Evolutionary conservation across 441 rosid species (phyloP), one percentile per base, ranked within the genome.

Genomic region (Eugenia klotzschiana): DNA sequence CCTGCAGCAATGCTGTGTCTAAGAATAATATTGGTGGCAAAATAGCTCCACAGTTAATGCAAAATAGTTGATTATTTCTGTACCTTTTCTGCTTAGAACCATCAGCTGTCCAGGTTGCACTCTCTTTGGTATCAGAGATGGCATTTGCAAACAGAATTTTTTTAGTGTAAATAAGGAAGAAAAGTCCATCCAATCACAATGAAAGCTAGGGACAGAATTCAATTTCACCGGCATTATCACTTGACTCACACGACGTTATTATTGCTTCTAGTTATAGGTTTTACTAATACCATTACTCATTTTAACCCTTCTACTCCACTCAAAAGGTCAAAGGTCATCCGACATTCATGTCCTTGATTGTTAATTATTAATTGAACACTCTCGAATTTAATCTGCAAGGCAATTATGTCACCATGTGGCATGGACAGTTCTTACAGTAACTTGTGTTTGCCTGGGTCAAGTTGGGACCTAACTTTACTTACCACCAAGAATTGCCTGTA

Each of bases 401-500:
- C 83, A 40, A 46, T 12, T 20, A 12, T 26, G 69, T 25, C 29
- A 33, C 33, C 26, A 52, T 23, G 27, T 81, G 51, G 18, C 40
- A 58, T 85, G 81, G 84, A 81, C 57, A 80, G 80, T 79, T 37
- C 87, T 89, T 90, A 96, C 98, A 80, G 94, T 89, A 73, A 94
- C 88, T 88, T 90, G 90, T 56, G 81, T 89, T 85, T 88, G 91
- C 89, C 98, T 97, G 3, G 92, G 87, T 84, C 94, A 87, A 72
- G 96, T 94, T 41, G 98, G 97, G 86, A 96, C 96, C 84, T 92
- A 86, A 93, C 86, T 82, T 88, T 89, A 37, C 40, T 88, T 89
- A 37, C 40, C 98, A 37, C 99, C 98, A 69, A 96, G 93, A 89
- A 94, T 92, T 74, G 98, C 99, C 98, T 96, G 93, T 80, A 84